phyloP scores from a whole-genome alignment of 2,329 filamentous ascomycete species.

The Calonectria ilicicola region DNA sequence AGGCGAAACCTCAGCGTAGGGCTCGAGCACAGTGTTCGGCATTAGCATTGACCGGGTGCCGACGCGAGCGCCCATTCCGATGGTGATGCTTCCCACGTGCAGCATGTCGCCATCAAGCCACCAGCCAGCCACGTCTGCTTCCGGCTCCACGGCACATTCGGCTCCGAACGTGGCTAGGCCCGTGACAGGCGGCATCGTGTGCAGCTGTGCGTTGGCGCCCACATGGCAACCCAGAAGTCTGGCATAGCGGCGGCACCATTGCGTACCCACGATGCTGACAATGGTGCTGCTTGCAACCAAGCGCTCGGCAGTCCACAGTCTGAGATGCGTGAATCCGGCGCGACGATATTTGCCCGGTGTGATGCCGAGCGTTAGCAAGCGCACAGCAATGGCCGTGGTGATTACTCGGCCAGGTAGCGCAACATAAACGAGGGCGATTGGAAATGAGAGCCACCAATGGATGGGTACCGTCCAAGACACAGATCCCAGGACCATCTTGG shows the following conservation, averaged over 20 bases:
- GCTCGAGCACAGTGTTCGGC: not conserved
- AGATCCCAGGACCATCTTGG: not conserved
- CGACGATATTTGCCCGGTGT: not conserved
- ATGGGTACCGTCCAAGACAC: not conserved
- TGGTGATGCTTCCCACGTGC: not conserved
- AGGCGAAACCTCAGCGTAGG: not conserved
- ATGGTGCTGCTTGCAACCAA: not conserved
- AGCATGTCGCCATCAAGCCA: not conserved
- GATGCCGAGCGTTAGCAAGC: not conserved
- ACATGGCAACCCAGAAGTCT: not conserved
- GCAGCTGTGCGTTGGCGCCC: not conserved
- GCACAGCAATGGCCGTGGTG: not conserved
- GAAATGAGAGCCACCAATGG: not conserved
- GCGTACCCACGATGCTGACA: not conserved
- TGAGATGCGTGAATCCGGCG: not conserved
- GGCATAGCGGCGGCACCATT: not conserved
- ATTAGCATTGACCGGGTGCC: not conserved
- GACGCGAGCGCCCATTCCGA: not conserved
- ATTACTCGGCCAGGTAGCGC: not conserved
- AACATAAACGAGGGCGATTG: not conserved
- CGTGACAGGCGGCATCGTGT: not conserved
- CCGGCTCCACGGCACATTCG: not conserved
- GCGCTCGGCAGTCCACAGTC: not conserved
- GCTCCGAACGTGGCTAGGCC: not conserved
- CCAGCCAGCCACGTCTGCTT: not conserved